Base-by-base conservation (phyloP, 2,329 filamentous ascomycete genomes). In the Periconia sp. region DNA sequence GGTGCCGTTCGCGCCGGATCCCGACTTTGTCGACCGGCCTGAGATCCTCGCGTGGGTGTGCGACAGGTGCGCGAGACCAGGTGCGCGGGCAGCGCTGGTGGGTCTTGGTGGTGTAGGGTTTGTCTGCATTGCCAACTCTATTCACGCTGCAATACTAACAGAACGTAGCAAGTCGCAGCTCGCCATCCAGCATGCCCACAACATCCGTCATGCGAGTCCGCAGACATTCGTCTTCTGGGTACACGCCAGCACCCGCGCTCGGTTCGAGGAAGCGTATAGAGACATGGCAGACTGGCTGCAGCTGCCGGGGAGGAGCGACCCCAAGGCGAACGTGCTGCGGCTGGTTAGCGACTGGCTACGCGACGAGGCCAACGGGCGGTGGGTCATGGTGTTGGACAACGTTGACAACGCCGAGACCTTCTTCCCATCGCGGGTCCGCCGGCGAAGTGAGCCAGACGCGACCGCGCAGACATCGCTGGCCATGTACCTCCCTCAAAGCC, bases 11-110 rank as follows among this genome's bases (percentile, higher is more conserved):
- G 28, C 24, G 18, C 51, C 47, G 4, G 59, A 66, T 39, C 39
- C 24, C 1, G 53, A 61, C 43, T 63, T 64, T 25, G 46, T 66
- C 26, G 48, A 60, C 18, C 54, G 56, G 13, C 46, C 37, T 29
- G 32, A 24, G 3, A 23, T 63, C 21, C 24, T 61, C 13, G 44
- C 51, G 21, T 47, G 48, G 42, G 52, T 65, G 9, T n/a, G 48
- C 33, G 15, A 57, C 36, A 44, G 64, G 67, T 63, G 68, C 56
- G 7, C 54, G 73, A 1, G 66, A 24, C 50, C 50, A 33, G 51
- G 39, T 17, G 54, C 52, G 24, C 35, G 57, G 24, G 43, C 52
- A 5, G 60, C 58, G 35, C 57, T 66, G 17, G 57, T 63, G 6
- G 61, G 62, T 17, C 41, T 46, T 30, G 35, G 36, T 11, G 25